Conservation (phyloP, 2,329 filamentous ascomycete species). For the Davidsoniella virescens region DNA sequence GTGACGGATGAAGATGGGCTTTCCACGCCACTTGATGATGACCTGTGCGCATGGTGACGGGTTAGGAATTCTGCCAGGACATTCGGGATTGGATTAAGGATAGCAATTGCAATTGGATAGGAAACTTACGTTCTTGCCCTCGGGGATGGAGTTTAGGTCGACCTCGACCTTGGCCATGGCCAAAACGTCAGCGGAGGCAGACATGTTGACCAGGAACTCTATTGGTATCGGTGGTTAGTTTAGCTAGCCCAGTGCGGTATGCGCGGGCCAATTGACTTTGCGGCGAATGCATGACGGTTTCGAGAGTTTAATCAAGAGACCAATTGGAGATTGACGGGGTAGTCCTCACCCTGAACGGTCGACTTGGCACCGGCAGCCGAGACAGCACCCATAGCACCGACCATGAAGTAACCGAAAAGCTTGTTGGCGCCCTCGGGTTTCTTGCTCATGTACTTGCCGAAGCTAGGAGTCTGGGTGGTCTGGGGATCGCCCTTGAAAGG, state of each 20-base stretch:
- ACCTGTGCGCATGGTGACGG: conserved; percentile 38
- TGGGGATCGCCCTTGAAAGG: conserved; percentile 45
- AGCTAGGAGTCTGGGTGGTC: conserved; percentile 66
- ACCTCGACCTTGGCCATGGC: conserved; percentile 99
- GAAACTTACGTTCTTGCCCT: conserved; percentile 90
- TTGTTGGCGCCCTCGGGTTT: conserved; percentile 55
- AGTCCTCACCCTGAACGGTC: conserved; percentile 78
- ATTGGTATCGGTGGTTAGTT: conserved; percentile 15
- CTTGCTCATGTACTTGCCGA: conserved; percentile 70
- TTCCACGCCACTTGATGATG: conserved; percentile 99
- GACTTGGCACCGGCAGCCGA: conserved; percentile 90
- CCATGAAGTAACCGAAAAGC: conserved; percentile 96
- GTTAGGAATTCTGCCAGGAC: neutral
- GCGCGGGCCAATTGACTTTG: conserved; percentile 2
- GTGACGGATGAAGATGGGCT: conserved; percentile 99
- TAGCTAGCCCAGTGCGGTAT: neutral
- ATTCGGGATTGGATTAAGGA: neutral
- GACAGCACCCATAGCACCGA: conserved; percentile 83
- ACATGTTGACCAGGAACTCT: conserved; percentile 99
- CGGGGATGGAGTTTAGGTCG: conserved; percentile 77
- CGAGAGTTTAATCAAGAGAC: neutral
- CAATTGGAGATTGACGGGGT: neutral
- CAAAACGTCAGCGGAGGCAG: conserved; percentile 92
- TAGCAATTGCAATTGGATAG: neutral
- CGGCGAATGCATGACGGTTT: neutral